Evolutionary conservation across 805 yeast species (phyloP).

Genomic region (Ogataea pilisensis): DNA sequence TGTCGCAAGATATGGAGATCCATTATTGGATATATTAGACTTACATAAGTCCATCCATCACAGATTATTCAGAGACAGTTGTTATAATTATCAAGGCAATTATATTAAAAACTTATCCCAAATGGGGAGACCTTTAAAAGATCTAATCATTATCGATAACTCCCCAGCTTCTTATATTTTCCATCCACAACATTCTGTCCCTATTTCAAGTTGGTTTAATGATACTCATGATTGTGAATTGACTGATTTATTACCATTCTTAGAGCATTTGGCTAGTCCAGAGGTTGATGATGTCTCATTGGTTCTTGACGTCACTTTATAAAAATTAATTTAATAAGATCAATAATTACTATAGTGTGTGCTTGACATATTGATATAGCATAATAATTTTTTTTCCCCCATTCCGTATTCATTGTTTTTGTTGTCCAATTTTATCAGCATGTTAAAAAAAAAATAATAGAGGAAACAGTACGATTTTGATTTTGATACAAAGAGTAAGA

Average conservation of each 20-base stretch:
- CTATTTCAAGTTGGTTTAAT: conserved; percentile 96
- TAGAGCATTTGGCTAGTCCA: conserved; percentile 73
- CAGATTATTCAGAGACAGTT: conserved; percentile 88
- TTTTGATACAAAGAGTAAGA: too few species aligned
- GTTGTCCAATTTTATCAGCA: too few species aligned
- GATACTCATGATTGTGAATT: conserved; percentile 97
- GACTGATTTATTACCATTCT: conserved; percentile 82
- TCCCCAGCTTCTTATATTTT: conserved; percentile 98
- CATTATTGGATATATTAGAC: conserved; percentile 85
- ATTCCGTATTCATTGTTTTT: not conserved
- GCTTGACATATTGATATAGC: too few species aligned
- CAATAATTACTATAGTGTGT: too few species aligned
- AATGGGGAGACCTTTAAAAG: conserved; percentile 86
- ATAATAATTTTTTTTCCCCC: not conserved
- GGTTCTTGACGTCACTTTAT: conserved; percentile 73
- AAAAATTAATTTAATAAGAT: too few species aligned
- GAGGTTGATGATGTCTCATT: conserved; percentile 80
- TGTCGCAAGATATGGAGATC: conserved; percentile 94
- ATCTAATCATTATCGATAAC: conserved; percentile 87
- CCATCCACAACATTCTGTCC: conserved; percentile 97
- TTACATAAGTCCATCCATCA: conserved; percentile 75
- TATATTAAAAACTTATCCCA: conserved; percentile 91
- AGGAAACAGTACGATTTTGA: too few species aligned
- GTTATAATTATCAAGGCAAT: conserved; percentile 90
- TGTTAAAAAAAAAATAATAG: too few species aligned